A percentile compares a stretch with the other conserved stretches of the same genome.
Conservation (phyloP, 306 rosid genomes). For the Casuarina equisetifolia region DNA sequence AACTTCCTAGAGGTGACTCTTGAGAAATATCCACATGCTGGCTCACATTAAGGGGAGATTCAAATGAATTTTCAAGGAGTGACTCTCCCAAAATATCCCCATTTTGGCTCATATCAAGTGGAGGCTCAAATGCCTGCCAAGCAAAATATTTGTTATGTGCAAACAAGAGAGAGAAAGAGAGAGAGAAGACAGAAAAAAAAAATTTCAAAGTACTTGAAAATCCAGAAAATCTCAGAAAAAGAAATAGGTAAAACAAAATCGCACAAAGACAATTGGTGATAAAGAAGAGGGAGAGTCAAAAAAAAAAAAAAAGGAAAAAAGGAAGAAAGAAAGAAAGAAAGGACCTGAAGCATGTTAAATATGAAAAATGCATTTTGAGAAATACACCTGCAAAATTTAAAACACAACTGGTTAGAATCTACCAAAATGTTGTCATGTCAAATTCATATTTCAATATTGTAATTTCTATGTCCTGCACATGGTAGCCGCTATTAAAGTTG, state of each 20-base stretch:
- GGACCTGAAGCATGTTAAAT: conserved; percentile 89
- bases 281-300: conserved; percentile 20
- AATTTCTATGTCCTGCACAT: not conserved
- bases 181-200: too few species aligned
- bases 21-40: conserved; percentile 56
- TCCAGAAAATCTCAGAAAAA: not conserved
- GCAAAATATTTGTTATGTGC: not conserved
- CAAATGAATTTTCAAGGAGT: conserved; percentile 31
- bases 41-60: conserved; percentile 59
- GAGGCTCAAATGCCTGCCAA: conserved; percentile 90
- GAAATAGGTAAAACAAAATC: not conserved
- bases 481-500: not conserved
- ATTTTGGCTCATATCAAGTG: conserved; percentile 82
- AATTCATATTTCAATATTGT: not conserved
- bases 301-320: not conserved
- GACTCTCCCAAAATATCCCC: conserved; percentile 47
- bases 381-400: conserved; percentile 73
- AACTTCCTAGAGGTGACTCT: conserved; percentile 37
- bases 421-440: conserved; percentile 5
- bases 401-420: conserved; percentile 28
- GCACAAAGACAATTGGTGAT: conserved; percentile 12
- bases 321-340: conserved; percentile 23
- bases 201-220: conserved; percentile 10
- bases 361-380: conserved; percentile 78
- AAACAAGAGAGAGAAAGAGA: not conserved